A percentile compares a stretch with the other conserved stretches of the same genome.
Conservation (phyloP, 1,284 basidiomycete species). For the Fomitopsis pinicola region DNA sequence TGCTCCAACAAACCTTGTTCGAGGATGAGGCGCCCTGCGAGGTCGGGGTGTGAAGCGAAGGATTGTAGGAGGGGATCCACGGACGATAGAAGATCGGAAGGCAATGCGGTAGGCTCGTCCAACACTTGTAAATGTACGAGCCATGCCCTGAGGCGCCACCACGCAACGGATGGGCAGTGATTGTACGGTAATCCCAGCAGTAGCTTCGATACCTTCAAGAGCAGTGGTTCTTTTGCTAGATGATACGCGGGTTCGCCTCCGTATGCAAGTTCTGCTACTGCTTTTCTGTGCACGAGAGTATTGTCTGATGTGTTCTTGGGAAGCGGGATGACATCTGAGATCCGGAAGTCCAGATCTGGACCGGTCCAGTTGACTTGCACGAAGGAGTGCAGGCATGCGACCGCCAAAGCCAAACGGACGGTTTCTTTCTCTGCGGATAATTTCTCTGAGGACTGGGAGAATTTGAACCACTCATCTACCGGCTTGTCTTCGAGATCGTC, state of each 20-base stretch:
- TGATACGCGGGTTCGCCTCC: constrained; percentile 97
- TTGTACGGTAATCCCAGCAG: constrained; percentile 55
- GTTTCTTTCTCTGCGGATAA: constrained; percentile 39
- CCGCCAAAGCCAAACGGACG: constrained; percentile 61
- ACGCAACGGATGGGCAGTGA: constrained; percentile 45
- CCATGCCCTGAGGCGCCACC: constrained; percentile 81
- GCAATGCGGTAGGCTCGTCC: constrained; percentile 77
- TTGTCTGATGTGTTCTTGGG: constrained; percentile 37
- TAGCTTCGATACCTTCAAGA: constrained; percentile 76
- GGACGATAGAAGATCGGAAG: constrained; percentile 41
- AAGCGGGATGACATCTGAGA: constrained; percentile 46
- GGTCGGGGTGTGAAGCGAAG: constrained; percentile 46
- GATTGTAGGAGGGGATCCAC: constrained; percentile 45
- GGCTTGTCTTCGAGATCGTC: constrained; percentile 28
- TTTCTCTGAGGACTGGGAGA: constrained; percentile 19
- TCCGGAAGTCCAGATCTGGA: constrained; percentile 71
- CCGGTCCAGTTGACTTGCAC: constrained; percentile 97
- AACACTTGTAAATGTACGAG: constrained; percentile 81
- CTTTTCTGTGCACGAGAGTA: constrained; percentile 52
- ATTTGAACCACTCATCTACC: constrained; percentile 32
- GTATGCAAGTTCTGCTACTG: constrained; percentile 76
- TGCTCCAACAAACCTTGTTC: constrained; percentile 85
- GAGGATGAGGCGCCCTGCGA: constrained; percentile 68
- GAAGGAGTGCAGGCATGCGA: constrained; percentile 86
- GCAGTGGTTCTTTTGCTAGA: constrained; percentile 65